These are phyloP conservation scores for Pseudocercospora macadamiae DNA, from an alignment of 2,329 filamentous ascomycete genomes.

Conservation along the genomic window DNA sequence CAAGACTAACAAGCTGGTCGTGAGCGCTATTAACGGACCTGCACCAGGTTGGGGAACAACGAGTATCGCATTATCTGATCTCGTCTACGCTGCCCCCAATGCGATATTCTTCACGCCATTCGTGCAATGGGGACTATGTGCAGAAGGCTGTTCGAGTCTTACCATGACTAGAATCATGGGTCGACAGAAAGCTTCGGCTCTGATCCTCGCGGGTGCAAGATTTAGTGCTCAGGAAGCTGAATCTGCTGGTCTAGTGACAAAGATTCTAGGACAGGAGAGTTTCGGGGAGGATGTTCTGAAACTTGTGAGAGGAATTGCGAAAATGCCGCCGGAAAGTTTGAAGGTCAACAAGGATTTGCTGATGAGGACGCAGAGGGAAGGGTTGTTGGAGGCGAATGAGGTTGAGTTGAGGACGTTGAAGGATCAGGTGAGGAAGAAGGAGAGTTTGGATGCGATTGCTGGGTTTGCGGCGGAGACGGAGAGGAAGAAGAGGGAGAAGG, in stretches of 20 bases:
- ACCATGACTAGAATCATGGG: constrained; percentile 28
- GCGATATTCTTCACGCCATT: constrained; percentile 32
- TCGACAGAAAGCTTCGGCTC: constrained; percentile 26
- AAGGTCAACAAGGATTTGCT: constrained; percentile 25
- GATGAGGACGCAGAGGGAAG: constrained; percentile 24
- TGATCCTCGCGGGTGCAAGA: constrained; percentile 27
- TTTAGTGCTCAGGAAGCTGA: constrained; percentile 26
- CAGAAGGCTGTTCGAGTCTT: constrained; percentile 27
- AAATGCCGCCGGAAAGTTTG: constrained; percentile 25
- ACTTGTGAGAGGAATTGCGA: constrained; percentile 25
- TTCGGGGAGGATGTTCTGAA: constrained; percentile 26
- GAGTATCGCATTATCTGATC: constrained; percentile 26
- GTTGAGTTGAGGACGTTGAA: constrained; percentile 25
- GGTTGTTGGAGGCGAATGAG: constrained; percentile 26
- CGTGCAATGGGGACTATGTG: constrained; percentile 31
- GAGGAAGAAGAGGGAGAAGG: constrained; percentile 29
- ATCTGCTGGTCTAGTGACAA: constrained; percentile 25
- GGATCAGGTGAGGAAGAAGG: constrained; percentile 22
- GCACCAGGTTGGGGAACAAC: constrained; percentile 23
- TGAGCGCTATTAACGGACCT: constrained; percentile 29
- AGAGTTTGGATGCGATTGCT: constrained; percentile 26
- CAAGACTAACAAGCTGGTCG: constrained; percentile 25
- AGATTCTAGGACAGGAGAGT: constrained; percentile 20
- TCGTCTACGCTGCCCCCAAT: constrained; percentile 28
- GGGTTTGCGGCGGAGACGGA: constrained; percentile 28